Conservation (phyloP, 345 rosid genomes). For the Abelmoschus esculentus region DNA sequence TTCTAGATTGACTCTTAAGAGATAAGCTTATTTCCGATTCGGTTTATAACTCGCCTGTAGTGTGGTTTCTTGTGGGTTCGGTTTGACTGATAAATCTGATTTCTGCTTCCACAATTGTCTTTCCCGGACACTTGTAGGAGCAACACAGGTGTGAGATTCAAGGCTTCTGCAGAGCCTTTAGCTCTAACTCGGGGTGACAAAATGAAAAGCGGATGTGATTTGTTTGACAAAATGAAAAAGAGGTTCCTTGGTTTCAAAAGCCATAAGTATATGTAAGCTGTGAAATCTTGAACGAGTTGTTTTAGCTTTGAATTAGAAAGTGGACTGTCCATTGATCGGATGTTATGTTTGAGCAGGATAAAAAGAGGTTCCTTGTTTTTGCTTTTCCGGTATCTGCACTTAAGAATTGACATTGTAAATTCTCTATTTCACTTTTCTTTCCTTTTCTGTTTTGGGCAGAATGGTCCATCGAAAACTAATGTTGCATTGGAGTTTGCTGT, state of each 20-base stretch:
- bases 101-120: conserved; percentile 9
- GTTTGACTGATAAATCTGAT: conserved; percentile 3
- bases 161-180: conserved; percentile 33
- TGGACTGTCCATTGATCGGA: conserved; percentile 10
- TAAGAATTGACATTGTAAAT: not conserved
- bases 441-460: conserved; percentile 35
- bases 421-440: not conserved
- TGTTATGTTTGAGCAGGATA: conserved; percentile 43
- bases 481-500: conserved; percentile 94
- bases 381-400: not conserved
- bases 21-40: conserved; percentile 14
- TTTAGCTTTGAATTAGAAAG: conserved; percentile 8
- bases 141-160: conserved; percentile 22
- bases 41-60: not conserved
- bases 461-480: conserved; percentile 88
- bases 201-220: conserved; percentile 27
- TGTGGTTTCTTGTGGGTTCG: not conserved
- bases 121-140: conserved; percentile 30
- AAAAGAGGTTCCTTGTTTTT: conserved; percentile 31
- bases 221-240: conserved; percentile 54
- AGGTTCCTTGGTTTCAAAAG: conserved; percentile 63
- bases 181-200: conserved; percentile 28
- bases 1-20: conserved; percentile 19
- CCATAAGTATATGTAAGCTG: conserved; percentile 62
- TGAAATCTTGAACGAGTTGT: not conserved